Base-by-base conservation (phyloP, 2,329 filamentous ascomycete genomes). In the Xylaria sp. region DNA sequence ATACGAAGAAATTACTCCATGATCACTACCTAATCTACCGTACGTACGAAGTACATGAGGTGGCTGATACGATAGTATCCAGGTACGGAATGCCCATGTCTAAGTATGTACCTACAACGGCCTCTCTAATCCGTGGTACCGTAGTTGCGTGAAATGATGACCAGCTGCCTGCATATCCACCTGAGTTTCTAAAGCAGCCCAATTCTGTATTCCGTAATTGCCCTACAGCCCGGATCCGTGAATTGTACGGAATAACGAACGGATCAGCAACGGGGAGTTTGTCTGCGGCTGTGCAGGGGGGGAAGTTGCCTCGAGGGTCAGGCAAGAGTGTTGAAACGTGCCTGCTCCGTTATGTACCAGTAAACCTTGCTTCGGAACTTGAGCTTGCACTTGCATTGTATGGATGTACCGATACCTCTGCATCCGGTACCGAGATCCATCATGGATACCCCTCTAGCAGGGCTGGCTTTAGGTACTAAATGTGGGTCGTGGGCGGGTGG, bases 361-460 rank as follows among this genome's bases (percentile, higher is more conserved):
- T 23, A 23, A 23, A 16, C 16, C 16, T 16, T 5, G 23, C 3
- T 23, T 23, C 23, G 23, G 23, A 23, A 23, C 11, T 42, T 42
- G 37, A 3, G 3, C 37, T 10, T 42, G 37, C 9, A 9, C 37
- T 9, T 42, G 37, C 37, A 23, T 42, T 8, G 16, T 16, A 16
- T 16, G 16, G 4, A 13, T 13, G 11, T 46, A 46, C 42, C 11
- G n/a, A n/a, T 46, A 46, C 42, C 42, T 46, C 42, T 46, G 13
- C n/a, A 46, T 42, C 37, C 3, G 11, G 37, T 42, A 42, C 37
- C 37, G 8, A 46, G 42, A n/a, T 46, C 13, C 42, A 46, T 46
- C 42, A 46, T 46, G 42, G 42, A 46, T 58, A 49, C 50, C 53
- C 57, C 57, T 57, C 60, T 37, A 54, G 52, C 53, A 39, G 44